Base-by-base conservation (phyloP, 495 filamentous ascomycete species). In the Clohesyomyces aquaticus region DNA sequence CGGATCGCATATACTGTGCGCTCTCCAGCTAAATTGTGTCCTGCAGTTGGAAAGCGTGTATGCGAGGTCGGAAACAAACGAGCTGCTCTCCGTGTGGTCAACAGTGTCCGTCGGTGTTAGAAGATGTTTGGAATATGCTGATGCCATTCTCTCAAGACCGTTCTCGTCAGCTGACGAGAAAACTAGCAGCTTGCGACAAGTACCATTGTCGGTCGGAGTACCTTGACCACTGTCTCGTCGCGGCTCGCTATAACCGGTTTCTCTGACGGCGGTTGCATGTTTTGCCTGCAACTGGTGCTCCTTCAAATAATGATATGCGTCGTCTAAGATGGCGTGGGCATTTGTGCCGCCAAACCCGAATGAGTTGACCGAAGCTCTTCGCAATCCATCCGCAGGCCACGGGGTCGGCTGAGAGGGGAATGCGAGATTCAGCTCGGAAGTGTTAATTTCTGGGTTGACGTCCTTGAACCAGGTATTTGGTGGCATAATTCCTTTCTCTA, bases 341-440 rank as follows among this genome's bases (percentile, higher is more conserved):
- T 73, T 71, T 3, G 68, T 41, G 18, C 71, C 68, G 4, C 78
- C 78, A 49, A 73, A 78, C 0, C 77, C 77, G 57, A 78, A 78
- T 0, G 69, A 72, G 29, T 72, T 75, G 10, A 76, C 45, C 0
- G 71, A 75, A 1, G 66, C 71, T 1, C 75, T 54, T 18, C 73
- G 69, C 6, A 72, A 32, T 0, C 67, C 68, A 0, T 23, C 16
- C 4, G 11, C 4, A 8, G 38, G 46, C 50, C 32, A 52, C 18
- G 27, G 16, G 22, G 48, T 52, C 22, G 26, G 48, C 48, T 4
- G 11, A 8, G 4, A 10, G 18, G 12, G 18, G 61, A 55, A 28
- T 26, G 46, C 28, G 27, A 67, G n/a, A 1, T 42, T 63, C 56
- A 19, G 64, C 3, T 46, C 26, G 8, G 61, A 48, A 27, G 46